Base-by-base conservation (phyloP, 2,329 filamentous ascomycete species). In the Aureobasidium lini region DNA sequence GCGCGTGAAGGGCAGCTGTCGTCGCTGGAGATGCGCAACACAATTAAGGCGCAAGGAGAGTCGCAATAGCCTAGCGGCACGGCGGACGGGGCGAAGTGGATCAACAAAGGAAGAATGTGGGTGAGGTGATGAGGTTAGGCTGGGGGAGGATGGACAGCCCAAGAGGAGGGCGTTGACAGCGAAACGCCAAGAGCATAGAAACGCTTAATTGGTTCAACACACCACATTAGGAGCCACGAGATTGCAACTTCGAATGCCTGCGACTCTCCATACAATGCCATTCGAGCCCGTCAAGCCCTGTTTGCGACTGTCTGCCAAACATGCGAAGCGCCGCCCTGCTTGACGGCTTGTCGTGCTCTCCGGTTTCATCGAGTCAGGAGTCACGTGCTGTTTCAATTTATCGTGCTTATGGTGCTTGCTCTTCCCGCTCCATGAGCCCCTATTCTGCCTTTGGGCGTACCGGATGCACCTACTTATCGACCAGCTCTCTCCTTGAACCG, bases 51-150 rank as follows among this genome's bases (percentile, higher is more conserved):
- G 50, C 50, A 43, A 43, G 29, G 39, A 36, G n/a, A 37, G 52
- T 40, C 52, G 52, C 52, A 46, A 56, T 46, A 56, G 52, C 52
- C 52, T 56, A 46, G 39, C 52, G 52, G 52, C 39, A 46, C 52
- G 52, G 52, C 39, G 40, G 52, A 56, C 52, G 52, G 52, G 31
- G 40, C 29, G 52, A 37, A 46, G 52, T 56, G 52, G 52, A 56
- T 56, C 52, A 46, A 56, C 52, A 54, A 43, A 54, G 50, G 50
- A 54, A 42, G 50, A 54, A 36, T 56, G 52, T 56, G 52, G 52
- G 52, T 56, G 52, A 56, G 52, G 52, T 56, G 52, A 37, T 44
- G 52, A 46, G 52, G 52, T 34, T 56, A 28, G 39, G 37, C 49
- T 53, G 49, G 49, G 49, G 49, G 18, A 43, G 29, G 18, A 28